Conservation (phyloP, 2,329 filamentous ascomycete species). For the Cercospora sesami region DNA sequence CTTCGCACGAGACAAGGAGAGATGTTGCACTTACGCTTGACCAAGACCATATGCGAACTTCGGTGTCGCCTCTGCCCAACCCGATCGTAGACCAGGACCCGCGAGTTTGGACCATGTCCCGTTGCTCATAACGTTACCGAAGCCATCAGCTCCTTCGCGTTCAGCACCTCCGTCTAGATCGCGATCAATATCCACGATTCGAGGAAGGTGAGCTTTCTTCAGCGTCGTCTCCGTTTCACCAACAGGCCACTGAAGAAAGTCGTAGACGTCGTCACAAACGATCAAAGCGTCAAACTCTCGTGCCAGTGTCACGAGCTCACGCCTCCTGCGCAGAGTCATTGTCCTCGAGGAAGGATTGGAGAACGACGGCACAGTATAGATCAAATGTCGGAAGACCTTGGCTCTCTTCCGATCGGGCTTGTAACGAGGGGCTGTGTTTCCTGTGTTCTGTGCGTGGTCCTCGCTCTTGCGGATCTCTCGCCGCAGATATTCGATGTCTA, state of each 20-base stretch:
- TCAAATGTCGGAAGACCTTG: constrained; percentile 79
- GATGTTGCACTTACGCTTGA: constrained; percentile 9
- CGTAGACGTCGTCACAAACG: constrained; percentile 89
- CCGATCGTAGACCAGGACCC: constrained; percentile 76
- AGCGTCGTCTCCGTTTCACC: constrained; percentile 30
- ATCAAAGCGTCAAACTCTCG: constrained; percentile 78
- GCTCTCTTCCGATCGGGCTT: constrained; percentile 62
- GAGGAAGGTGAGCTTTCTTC: constrained; percentile 58
- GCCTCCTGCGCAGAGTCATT: constrained; percentile 68
- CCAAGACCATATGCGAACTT: constrained; percentile 56
- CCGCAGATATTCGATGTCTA: constrained; percentile 66
- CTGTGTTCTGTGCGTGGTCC: constrained; percentile 34
- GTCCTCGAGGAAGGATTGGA: constrained; percentile 85
- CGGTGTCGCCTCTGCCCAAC: constrained; percentile 78
- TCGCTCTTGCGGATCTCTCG: constrained; percentile 54
- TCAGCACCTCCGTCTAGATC: constrained; percentile 60
- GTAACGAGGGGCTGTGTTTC: constrained; percentile 29
- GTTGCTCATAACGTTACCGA: constrained; percentile 82
- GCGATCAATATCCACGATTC: constrained; percentile 76
- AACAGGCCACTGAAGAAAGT: constrained; percentile 77
- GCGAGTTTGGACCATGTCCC: constrained; percentile 87
- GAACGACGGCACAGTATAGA: constrained; percentile 87
- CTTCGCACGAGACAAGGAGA: background rate
- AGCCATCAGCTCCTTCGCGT: constrained; percentile 54
- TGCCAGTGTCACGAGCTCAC: constrained; percentile 71